Conservation (phyloP, 106 monocot genomes). For the Dendrobium chrysotoxum region DNA sequence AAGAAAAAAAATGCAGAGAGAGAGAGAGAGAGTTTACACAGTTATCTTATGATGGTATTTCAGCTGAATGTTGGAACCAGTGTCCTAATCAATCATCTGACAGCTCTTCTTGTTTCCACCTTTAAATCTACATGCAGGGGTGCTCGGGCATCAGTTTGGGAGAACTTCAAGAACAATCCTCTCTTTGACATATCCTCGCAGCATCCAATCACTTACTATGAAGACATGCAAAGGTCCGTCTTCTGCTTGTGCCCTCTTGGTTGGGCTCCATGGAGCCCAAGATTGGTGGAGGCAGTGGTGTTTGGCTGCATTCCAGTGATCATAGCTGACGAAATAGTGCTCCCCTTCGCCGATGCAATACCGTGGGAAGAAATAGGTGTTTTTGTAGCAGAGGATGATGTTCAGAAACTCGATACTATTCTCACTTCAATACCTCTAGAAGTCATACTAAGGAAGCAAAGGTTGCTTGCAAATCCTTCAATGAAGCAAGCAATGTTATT, state of each 20-base stretch:
- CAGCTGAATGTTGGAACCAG: too few species aligned
- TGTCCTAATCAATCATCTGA: background rate
- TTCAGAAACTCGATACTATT: constrained; percentile 11
- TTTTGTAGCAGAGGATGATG: constrained; percentile 15
- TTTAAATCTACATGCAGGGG: background rate
- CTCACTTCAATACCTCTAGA: constrained; percentile 11
- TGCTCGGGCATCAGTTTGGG: constrained; percentile 9
- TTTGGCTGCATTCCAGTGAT: constrained; percentile 27
- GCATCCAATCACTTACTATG: constrained; percentile 19
- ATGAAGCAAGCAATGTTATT: constrained; percentile 92
- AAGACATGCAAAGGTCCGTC: constrained; percentile 21
- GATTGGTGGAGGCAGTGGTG: constrained; percentile 19
- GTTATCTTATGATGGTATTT: too few species aligned
- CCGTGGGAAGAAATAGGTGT: constrained; percentile 26
- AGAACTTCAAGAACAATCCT: constrained; percentile 28
- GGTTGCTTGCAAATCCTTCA: constrained; percentile 71
- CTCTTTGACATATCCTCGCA: constrained; percentile 24
- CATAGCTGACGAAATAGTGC: constrained; percentile 24
- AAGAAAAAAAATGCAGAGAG: too few species aligned
- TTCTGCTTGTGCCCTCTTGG: constrained; percentile 65
- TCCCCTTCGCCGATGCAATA: constrained; percentile 21
- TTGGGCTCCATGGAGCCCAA: constrained; percentile 38
- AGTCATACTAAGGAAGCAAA: constrained; percentile 70
- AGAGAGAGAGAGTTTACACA: too few species aligned
- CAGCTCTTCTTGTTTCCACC: constrained; percentile 40